Evolutionary conservation across 2,329 filamentous ascomycete species (phyloP).

Genomic region (Alternaria metachromatica): DNA sequence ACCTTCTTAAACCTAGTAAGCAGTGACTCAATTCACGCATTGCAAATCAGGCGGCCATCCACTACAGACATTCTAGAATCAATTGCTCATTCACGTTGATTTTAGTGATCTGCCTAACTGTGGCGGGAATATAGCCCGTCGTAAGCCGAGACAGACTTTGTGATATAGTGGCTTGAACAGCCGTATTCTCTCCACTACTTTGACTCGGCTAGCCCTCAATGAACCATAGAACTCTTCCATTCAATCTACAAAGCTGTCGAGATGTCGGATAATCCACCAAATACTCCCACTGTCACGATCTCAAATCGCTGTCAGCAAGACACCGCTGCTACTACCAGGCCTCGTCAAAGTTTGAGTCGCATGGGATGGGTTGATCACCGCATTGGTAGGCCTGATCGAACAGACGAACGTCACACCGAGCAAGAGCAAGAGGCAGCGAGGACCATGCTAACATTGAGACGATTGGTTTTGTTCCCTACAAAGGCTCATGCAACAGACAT

Average conservation of each 20-base stretch:
- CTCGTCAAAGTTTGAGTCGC: not conserved
- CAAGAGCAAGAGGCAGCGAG: not conserved
- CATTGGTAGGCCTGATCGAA: not conserved
- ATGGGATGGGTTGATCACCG: not conserved
- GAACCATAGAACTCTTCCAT: not conserved
- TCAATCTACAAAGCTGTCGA: not conserved
- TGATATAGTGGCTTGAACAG: no score
- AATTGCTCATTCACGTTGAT: accelerated
- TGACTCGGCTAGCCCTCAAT: not conserved
- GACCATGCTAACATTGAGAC: not conserved
- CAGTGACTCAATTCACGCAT: not conserved
- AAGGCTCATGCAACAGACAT: not conserved
- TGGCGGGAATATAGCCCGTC: not conserved
- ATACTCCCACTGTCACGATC: not conserved
- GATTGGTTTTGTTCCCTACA: not conserved
- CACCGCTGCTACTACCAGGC: not conserved
- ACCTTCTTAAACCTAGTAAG: not conserved
- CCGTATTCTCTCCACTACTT: not conserved
- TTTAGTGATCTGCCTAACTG: not conserved
- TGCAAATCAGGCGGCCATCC: no score
- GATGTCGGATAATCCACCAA: not conserved
- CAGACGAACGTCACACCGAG: not conserved
- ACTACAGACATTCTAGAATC: not conserved
- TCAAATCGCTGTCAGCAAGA: not conserved
- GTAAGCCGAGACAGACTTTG: not conserved